phyloP scores from a whole-genome alignment of 495 filamentous ascomycete genomes.

The Aspergillus funiculosus region DNA sequence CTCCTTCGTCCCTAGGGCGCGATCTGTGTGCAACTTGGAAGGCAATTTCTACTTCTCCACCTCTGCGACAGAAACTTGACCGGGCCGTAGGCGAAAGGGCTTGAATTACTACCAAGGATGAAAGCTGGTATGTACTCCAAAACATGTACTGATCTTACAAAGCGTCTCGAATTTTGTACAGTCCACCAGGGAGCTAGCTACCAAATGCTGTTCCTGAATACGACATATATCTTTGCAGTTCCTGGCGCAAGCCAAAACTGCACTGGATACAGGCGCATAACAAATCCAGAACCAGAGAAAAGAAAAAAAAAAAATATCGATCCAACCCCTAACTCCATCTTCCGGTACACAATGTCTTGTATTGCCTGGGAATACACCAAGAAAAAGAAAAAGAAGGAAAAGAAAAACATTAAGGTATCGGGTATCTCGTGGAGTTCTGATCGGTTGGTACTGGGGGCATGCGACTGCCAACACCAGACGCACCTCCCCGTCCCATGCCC shows the following conservation, averaged over 20 bases:
- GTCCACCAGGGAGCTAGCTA: background rate
- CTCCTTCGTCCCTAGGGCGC: no score
- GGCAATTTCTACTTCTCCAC: no score
- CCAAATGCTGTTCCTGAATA: background rate
- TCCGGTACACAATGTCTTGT: no score
- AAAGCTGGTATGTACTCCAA: slow-evolving; percentile 6
- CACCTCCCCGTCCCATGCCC: slow-evolving; percentile 21
- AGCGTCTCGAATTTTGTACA: slow-evolving; percentile 1
- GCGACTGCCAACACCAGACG: slow-evolving; percentile 22
- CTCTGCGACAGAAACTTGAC: no score
- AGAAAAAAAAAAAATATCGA: background rate
- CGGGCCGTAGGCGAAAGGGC: no score
- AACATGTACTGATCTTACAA: slow-evolving; percentile 2
- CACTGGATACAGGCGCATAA: background rate
- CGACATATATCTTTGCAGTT: background rate
- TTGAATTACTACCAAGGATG: slow-evolving; percentile 4
- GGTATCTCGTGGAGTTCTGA: slow-evolving; percentile 24
- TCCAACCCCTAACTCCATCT: slow-evolving; percentile 3
- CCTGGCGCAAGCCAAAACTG: background rate
- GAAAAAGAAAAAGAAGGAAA: background rate
- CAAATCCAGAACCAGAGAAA: background rate
- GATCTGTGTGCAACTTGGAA: no score
- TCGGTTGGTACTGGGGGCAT: slow-evolving; percentile 22
- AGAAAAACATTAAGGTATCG: slow-evolving; percentile 19
- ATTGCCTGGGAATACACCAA: no score